Base-by-base conservation (phyloP, 75 land plant genomes). In the Larix kaempferi region DNA sequence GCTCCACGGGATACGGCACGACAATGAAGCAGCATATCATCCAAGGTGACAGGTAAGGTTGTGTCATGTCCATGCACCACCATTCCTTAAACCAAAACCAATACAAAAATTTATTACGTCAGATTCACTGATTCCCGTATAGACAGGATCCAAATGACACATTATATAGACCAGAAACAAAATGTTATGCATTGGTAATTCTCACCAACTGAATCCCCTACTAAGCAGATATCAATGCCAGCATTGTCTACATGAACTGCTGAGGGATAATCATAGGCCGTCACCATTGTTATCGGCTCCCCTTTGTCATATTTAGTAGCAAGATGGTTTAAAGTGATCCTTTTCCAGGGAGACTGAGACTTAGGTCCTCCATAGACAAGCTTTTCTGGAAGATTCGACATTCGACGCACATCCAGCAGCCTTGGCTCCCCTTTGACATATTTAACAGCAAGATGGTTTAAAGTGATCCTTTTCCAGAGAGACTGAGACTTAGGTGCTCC, bases 31-130 rank as follows among this genome's bases (percentile, higher is more conserved):
- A 96, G 86, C 98, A 96, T 96, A 74, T 94, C 98, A 2, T 91
- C 95, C 79, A 96, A 74, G 15, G 99, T 82, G 57, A 96, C 90
- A 4, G 99, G 99, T 37, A 96, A 82, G 13, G 99, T 96, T 74
- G 99, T 96, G 76, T 96, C 99, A 77, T 94, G 89, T 27, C 99
- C 99, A 71, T 96, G 99, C 49, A 96, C 99, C 33, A 96, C 99
- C 99, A 96, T 96, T 60, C 62, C 62, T 60, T 5, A 60, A 60
- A 60, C 21, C 62, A 60, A 60, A 59, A 23, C 17, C 21, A 60
- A 21, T 21, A 60, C 22, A 60, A 60, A 60, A 60, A 60, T 7
- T 7, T 21, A 21, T 6, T 5, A 60, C 62, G 2, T 21, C 62
- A 60, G 62, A 21, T 60, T 60, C 62, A 60, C 2, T 60, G 62